Percentiles rank a stretch among this genome's conserved stretches.
These are phyloP conservation scores for Pythium apleroticum DNA, from an alignment of 352 stramenopile genomes.

Conservation along the genomic window DNA sequence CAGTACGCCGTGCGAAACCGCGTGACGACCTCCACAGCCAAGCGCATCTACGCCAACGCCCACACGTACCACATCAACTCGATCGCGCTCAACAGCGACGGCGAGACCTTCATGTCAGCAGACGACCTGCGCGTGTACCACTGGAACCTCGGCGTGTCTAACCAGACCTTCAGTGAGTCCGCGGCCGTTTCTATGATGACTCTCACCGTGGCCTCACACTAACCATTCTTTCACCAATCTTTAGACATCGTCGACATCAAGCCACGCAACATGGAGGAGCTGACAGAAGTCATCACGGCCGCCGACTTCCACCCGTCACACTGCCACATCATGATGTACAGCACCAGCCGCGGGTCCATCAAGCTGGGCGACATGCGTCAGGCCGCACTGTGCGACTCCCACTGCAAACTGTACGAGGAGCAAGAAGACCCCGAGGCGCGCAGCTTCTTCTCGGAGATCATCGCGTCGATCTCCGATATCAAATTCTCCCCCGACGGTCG, in stretches of 20 bases:
- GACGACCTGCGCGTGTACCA: constrained; percentile 96
- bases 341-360: constrained; percentile 90
- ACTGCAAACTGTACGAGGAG: constrained; percentile 86
- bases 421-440: constrained; percentile 75
- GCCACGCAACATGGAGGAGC: constrained; percentile 95
- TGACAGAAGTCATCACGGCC: constrained; percentile 96
- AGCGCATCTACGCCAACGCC: constrained; percentile 91
- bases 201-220: neutral
- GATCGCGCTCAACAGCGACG: constrained; percentile 93
- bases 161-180: constrained; percentile 90
- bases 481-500: constrained; percentile 92
- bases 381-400: constrained; percentile 85
- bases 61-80: constrained; percentile 98
- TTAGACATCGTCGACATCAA: constrained; percentile 97
- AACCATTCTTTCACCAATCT: neutral
- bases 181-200: neutral
- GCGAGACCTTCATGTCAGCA: constrained; percentile 95
- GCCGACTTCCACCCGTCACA: constrained; percentile 93
- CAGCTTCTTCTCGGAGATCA: constrained; percentile 96
- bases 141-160: constrained; percentile 91
- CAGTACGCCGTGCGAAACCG: constrained; percentile 51
- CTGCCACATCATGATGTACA: constrained; percentile 96
- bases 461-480: constrained; percentile 94
- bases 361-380: constrained; percentile 93
- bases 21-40: constrained; percentile 73